phyloP scores from a whole-genome alignment of 495 filamentous ascomycete species.

The Sphaerosporella brunnea region DNA sequence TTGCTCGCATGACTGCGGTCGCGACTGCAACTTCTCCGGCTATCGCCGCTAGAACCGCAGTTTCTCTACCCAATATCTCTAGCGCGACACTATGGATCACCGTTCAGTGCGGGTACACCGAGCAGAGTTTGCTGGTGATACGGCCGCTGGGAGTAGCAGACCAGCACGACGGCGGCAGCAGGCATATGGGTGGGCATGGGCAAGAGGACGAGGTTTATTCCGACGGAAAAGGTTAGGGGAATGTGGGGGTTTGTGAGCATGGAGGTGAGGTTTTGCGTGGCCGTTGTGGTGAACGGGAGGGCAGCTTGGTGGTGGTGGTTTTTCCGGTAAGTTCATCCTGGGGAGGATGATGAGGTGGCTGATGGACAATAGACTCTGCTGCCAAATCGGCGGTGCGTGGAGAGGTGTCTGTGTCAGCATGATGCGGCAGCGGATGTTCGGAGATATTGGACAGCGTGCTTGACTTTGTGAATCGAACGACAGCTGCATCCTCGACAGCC shows the following conservation, averaged over 20 bases:
- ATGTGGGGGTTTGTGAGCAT: constrained; percentile 86
- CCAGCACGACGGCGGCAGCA: constrained; percentile 40
- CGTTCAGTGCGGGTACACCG: constrained; percentile 32
- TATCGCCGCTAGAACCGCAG: constrained; percentile 9
- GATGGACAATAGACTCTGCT: constrained; percentile 38
- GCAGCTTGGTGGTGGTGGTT: constrained; percentile 73
- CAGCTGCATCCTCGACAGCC: too few relatives aligned
- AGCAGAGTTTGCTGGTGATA: constrained; percentile 78
- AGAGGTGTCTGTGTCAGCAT: constrained; percentile 10
- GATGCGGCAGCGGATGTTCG: too few relatives aligned
- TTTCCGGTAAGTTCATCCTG: constrained; percentile 74
- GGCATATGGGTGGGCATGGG: constrained; percentile 19
- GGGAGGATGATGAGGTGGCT: too few relatives aligned
- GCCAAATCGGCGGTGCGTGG: constrained; percentile 18
- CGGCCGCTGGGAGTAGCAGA: constrained; percentile 84
- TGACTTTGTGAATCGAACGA: too few relatives aligned
- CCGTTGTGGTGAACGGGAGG: constrained; percentile 79
- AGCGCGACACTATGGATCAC: background rate
- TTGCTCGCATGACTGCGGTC: constrained; percentile 31
- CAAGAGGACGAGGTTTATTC: constrained; percentile 72
- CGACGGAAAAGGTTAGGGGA: constrained; percentile 75
- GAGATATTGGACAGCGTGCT: too few relatives aligned
- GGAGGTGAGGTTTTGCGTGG: constrained; percentile 75
- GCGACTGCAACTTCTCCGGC: constrained; percentile 7
- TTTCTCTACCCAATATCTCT: constrained; percentile 1